Evolutionary conservation across 148 eudicot genomes (phyloP).

Genomic region (Rhododendron vialii): DNA sequence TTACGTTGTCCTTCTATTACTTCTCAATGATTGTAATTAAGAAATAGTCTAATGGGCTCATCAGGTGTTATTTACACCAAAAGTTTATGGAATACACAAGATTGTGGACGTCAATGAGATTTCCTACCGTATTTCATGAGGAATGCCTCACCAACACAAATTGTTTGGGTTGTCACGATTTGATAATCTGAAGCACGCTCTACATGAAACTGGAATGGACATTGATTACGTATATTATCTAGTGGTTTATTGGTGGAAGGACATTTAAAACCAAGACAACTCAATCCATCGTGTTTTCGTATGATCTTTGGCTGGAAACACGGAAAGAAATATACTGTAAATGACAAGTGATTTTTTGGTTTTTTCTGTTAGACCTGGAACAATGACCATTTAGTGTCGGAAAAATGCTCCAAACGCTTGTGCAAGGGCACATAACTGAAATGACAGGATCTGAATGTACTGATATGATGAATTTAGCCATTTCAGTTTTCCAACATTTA

Average conservation of each 20-base stretch:
- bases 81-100: neutral
- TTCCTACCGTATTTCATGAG: neutral
- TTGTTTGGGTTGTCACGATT: neutral
- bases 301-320: neutral
- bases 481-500: neutral
- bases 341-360: neutral
- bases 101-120: neutral
- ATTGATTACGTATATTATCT: neutral
- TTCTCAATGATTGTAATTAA: too few relatives aligned
- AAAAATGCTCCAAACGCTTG: neutral
- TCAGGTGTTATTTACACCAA: neutral
- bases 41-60: neutral
- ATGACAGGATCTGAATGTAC: neutral
- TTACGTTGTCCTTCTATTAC: neutral
- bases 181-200: neutral
- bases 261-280: neutral
- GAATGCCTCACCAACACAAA: neutral
- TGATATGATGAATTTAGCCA: neutral
- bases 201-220: neutral
- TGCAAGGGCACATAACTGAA: neutral
- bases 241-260: neutral
- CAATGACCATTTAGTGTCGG: neutral
- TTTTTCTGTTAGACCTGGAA: neutral
- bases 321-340: neutral
- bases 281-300: neutral